Conservation (phyloP, 148 eudicot species). For the Silene conica region DNA sequence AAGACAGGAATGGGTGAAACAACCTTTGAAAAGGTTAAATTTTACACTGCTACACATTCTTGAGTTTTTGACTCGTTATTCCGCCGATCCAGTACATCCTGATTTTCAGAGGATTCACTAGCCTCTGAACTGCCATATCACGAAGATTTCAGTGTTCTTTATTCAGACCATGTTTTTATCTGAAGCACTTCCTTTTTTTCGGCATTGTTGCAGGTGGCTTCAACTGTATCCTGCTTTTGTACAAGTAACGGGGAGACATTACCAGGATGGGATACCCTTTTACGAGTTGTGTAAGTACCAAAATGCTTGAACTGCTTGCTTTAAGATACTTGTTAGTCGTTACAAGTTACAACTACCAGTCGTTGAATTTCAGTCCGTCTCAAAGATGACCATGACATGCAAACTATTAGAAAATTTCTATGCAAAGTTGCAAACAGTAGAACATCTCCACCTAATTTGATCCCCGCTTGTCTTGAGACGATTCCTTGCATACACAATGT, state of each 20-base stretch:
- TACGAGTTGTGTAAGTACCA: slow-evolving; percentile 67
- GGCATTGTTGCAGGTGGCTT: slow-evolving; percentile 61
- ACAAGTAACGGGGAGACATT: slow-evolving; percentile 72
- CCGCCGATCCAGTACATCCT: too few relatives aligned
- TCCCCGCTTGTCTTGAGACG: too few relatives aligned
- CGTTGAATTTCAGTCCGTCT: background rate
- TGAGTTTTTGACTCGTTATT: background rate
- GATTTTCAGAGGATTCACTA: too few relatives aligned
- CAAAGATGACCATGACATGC: background rate
- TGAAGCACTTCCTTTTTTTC: background rate
- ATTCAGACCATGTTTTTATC: too few relatives aligned
- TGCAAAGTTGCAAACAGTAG: too few relatives aligned
- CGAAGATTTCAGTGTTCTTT: too few relatives aligned
- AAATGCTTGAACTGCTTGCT: background rate
- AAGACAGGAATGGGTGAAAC: slow-evolving; percentile 97
- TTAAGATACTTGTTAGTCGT: too few relatives aligned
- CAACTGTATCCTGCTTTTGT: slow-evolving; percentile 69
- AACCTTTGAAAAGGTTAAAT: slow-evolving; percentile 80
- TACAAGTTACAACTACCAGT: too few relatives aligned
- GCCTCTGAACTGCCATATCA: too few relatives aligned
- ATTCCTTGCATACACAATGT: too few relatives aligned
- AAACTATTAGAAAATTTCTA: background rate
- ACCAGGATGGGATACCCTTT: slow-evolving; percentile 82
- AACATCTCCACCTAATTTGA: too few relatives aligned
- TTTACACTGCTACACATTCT: slow-evolving; percentile 12